Base-by-base conservation (phyloP, 2,329 filamentous ascomycete genomes). In the Daldinia sp. region DNA sequence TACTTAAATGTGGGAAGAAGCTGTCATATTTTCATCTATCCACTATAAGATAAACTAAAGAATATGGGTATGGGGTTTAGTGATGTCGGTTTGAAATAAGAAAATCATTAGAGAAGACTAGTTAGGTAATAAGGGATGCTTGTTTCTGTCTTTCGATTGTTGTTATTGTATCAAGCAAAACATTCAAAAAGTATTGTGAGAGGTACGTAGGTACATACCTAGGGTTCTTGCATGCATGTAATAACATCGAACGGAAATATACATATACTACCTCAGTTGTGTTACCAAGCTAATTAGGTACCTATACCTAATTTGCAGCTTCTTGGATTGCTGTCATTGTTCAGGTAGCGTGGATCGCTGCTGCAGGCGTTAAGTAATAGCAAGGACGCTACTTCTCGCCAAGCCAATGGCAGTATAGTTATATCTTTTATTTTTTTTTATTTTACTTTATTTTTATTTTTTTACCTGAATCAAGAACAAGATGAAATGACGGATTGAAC, bases 381-480 rank as follows among this genome's bases (percentile, higher is more conserved):
- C 39, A 37, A 28, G 30, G 37, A 42, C 51, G 53, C 37, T 42
- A 56, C 6, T 23, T 42, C 6, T 35, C 28, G 60, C 59, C 60
- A 64, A 64, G 64, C 57, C 60, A 61, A 61, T 64, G 59, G 35
- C 46, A 56, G 39, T 35, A 42, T 42, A 13, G 30, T 54, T 20
- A 37, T 1, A 23, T 23, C 4, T 33, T 33, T 9, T 39, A 1
- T 1, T 23, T 39, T 23, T 1, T 23, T 54, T 33, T 48, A 23
- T 23, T 23, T 23, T 23, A 23, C 2, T 23, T 33, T 33, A 33
- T 33, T 33, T 33, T 9, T 35, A 28, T 62, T 53, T 39, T 54
- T 33, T 48, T 50, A 18, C 60, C 65, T 70, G 61, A 65, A 67
- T 68, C 61, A 67, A 68, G 61, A 65, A 48, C 26, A 6, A 30